Conservation (phyloP, 1,139 yeast genomes). For the Geotrichum macrosporum region DNA sequence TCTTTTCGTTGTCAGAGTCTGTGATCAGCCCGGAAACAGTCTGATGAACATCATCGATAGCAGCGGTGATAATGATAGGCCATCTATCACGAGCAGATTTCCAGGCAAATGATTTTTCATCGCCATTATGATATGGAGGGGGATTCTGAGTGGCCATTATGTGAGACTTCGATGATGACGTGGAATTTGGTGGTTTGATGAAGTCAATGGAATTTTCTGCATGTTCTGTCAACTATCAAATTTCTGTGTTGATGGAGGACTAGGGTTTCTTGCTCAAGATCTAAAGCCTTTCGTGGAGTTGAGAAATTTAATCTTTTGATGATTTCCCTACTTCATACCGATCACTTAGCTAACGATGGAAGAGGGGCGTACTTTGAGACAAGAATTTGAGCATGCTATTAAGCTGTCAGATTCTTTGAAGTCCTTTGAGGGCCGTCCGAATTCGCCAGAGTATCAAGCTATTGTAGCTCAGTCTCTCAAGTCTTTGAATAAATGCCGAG, state of each 20-base stretch:
- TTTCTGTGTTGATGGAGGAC: background rate
- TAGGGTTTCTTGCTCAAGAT: background rate
- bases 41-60: constrained; percentile 54
- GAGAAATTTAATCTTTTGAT: background rate
- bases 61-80: constrained; percentile 74
- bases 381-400: constrained; percentile 23
- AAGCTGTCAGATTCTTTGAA: constrained; percentile 15
- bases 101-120: constrained; percentile 72
- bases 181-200: too few relatives aligned
- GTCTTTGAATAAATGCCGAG: constrained; percentile 25
- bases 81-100: constrained; percentile 77
- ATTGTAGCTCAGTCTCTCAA: constrained; percentile 23
- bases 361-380: constrained; percentile 20
- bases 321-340: background rate
- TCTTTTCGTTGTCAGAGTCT: constrained; percentile 24
- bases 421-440: constrained; percentile 14
- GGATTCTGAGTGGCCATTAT: constrained; percentile 12
- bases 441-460: constrained; percentile 26
- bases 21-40: constrained; percentile 33
- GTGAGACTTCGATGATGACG: background rate
- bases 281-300: too few relatives aligned
- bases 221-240: too few relatives aligned
- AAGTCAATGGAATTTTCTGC: too few relatives aligned
- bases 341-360: constrained; percentile 13
- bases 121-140: constrained; percentile 51